Evolutionary conservation across 2,329 filamentous ascomycete species (phyloP).

Genomic region (Escovopsis weberi): DNA sequence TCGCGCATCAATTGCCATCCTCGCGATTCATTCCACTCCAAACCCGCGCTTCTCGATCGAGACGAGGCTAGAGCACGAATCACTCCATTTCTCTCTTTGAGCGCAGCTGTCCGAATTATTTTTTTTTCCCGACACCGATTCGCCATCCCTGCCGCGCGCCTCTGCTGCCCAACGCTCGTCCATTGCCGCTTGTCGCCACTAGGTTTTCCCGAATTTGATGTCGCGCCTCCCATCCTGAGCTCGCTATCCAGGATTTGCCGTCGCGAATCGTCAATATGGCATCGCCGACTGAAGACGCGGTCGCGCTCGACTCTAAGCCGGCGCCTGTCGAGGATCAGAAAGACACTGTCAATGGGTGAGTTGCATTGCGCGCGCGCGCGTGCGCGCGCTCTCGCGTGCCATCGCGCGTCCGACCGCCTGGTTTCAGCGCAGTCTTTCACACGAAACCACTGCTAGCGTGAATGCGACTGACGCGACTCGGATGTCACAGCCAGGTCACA

Average conservation of each 20-base stretch:
- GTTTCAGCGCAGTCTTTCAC: constrained; percentile 5
- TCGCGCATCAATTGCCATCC: neutral
- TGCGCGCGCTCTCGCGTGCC: neutral
- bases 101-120: no score
- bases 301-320: constrained; percentile 34
- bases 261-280: constrained; percentile 39
- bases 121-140: no score
- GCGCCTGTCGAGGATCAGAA: constrained; percentile 17
- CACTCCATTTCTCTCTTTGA: no score
- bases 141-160: neutral
- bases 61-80: no score
- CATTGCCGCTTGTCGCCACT: neutral
- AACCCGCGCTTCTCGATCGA: no score
- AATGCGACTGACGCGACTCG: constrained; percentile 11
- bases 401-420: neutral
- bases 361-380: constrained; percentile 5
- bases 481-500: constrained; percentile 5
- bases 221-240: constrained; percentile 18
- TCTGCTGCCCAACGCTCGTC: neutral
- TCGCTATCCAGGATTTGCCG: constrained; percentile 8
- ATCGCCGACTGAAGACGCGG: constrained; percentile 29
- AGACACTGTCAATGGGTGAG: constrained; percentile 25
- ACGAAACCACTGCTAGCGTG: constrained; percentile 1
- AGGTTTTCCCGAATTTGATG: constrained; percentile 17
- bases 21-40: neutral